A percentile compares a stretch with the other conserved stretches of the same genome.
Evolutionary conservation across 257 asterid genomes (phyloP).

Genomic region (Primulina tabacum): DNA sequence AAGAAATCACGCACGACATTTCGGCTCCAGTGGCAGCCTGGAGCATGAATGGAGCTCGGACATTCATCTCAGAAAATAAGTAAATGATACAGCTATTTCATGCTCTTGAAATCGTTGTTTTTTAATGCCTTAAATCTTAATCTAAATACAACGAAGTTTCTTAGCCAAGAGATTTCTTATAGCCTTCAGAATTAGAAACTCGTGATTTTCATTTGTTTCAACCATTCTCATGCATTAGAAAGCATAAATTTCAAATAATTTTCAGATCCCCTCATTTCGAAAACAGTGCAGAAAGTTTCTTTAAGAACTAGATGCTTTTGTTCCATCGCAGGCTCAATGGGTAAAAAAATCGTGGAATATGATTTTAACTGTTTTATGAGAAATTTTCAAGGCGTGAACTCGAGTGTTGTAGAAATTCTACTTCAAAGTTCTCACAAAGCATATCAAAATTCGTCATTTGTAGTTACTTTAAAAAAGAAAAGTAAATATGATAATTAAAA

Average conservation of each 20-base stretch:
- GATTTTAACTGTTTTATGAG: neutral
- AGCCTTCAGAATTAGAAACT: neutral
- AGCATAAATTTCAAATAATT: neutral
- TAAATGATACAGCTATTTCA: neutral
- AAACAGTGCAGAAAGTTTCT: too few relatives aligned
- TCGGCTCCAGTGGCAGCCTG: constrained; percentile 96
- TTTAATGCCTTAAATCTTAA: neutral
- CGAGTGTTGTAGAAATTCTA: neutral
- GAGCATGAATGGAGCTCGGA: constrained; percentile 17
- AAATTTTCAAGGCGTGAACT: neutral
- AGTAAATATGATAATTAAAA: neutral
- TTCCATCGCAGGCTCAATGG: neutral
- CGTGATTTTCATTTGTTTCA: neutral
- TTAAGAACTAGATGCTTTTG: neutral
- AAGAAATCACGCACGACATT: constrained; percentile 87
- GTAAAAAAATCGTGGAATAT: neutral
- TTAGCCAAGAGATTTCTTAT: neutral
- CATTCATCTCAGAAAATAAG: neutral
- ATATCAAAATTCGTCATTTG: neutral
- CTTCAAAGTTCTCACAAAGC: neutral
- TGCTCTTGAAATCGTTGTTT: too few relatives aligned
- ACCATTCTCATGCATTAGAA: neutral
- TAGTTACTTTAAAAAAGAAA: neutral
- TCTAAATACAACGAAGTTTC: neutral
- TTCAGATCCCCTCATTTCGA: neutral